phyloP scores from a whole-genome alignment of 805 yeast genomes.

The Nakazawaea ishiwadae region DNA sequence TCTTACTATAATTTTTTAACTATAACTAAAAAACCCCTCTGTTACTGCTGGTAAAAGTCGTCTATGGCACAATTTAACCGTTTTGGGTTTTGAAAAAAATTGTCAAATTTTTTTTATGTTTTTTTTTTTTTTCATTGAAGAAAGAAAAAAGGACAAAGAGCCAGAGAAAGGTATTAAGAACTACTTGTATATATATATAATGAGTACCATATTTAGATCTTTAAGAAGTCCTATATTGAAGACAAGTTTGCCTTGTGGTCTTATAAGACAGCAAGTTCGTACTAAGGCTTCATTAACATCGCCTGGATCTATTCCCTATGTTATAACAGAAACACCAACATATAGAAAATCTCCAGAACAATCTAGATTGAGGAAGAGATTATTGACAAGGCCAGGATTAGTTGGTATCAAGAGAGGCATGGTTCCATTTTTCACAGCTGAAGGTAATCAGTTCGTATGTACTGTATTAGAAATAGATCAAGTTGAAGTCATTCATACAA shows the following conservation, averaged over 20 bases:
- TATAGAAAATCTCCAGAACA: conserved; percentile 64
- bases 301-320: conserved; percentile 45
- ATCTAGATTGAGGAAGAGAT: conserved; percentile 66
- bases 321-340: conserved; percentile 42
- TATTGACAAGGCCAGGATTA: conserved; percentile 78
- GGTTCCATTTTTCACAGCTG: conserved; percentile 74
- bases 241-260: neutral
- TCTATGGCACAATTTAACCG: neutral
- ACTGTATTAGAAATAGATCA: conserved; percentile 86
- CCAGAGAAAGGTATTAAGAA: neutral
- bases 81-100: neutral
- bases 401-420: conserved; percentile 85
- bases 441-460: conserved; percentile 71
- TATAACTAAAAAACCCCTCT: too few relatives aligned
- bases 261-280: conserved; percentile 1
- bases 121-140: too few relatives aligned
- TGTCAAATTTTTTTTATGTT: neutral
- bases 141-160: neutral
- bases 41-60: too few relatives aligned
- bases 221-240: neutral
- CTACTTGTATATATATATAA: neutral
- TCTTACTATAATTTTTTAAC: too few relatives aligned
- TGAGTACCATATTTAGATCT: conserved; percentile 1
- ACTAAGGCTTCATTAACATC: conserved; percentile 41
- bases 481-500: conserved; percentile 77